These are phyloP conservation scores for Quaeritorhiza haematococci DNA, from an alignment of 371 early-diverging fungal genomes.

Conservation along the genomic window DNA sequence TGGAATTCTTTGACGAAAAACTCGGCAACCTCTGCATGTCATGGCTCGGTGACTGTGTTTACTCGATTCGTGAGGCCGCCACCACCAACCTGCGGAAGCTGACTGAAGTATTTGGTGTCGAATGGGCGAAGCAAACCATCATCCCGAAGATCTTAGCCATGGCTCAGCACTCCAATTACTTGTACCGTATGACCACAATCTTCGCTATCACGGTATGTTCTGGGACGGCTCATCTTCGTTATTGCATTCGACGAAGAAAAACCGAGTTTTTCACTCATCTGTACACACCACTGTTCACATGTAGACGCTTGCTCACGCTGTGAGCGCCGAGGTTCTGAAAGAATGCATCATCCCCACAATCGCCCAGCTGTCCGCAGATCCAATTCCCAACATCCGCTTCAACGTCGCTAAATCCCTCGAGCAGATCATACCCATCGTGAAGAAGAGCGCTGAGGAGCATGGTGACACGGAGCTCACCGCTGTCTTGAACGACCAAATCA, in stretches of 20 bases:
- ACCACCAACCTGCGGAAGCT: slow-evolving; percentile 85
- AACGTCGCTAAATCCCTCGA: slow-evolving; percentile 95
- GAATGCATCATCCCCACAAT: slow-evolving; percentile 88
- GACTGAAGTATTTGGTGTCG: slow-evolving; percentile 94
- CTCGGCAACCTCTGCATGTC: slow-evolving; percentile 88
- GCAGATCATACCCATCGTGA: slow-evolving; percentile 73
- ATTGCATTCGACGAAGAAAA: too few relatives aligned
- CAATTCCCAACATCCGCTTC: slow-evolving; percentile 98
- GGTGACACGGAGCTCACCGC: slow-evolving; percentile 57
- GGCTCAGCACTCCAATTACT: slow-evolving; percentile 84
- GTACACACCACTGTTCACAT: neutral
- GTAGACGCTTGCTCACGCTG: slow-evolving; percentile 83
- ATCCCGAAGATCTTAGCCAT: slow-evolving; percentile 90
- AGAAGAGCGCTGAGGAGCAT: slow-evolving; percentile 33
- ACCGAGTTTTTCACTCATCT: too few relatives aligned
- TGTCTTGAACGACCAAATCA: slow-evolving; percentile 62
- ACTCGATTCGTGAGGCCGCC: slow-evolving; percentile 95
- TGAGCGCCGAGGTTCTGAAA: slow-evolving; percentile 79
- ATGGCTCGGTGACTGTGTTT: slow-evolving; percentile 94
- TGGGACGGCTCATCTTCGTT: slow-evolving; percentile 9
- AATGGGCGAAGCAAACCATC: slow-evolving; percentile 93
- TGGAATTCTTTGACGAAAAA: slow-evolving; percentile 94
- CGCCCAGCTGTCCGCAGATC: slow-evolving; percentile 77
- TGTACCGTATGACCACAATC: slow-evolving; percentile 95
- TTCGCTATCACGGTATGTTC: slow-evolving; percentile 84